A percentile compares a stretch with the other conserved stretches of the same genome.
Evolutionary conservation across 108 stramenopile genomes (phyloP).

Genomic region (Mayamaea pseudoterrestris): DNA sequence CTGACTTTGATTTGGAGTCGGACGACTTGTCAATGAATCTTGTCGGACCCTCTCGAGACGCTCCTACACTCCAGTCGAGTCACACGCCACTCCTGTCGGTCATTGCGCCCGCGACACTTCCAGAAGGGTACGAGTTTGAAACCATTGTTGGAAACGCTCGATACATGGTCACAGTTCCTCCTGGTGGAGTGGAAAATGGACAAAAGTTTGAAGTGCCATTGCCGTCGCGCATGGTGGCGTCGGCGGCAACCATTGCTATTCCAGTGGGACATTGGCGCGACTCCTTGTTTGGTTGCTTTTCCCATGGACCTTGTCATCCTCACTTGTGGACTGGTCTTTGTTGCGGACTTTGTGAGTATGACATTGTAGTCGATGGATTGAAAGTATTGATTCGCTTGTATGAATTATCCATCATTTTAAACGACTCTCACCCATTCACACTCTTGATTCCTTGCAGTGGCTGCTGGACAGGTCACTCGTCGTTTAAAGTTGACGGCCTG

Average conservation of each 20-base stretch:
- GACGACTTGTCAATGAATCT: too few relatives aligned
- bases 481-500: slow-evolving; percentile 4
- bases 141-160: slow-evolving; percentile 19
- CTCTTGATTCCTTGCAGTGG: too few relatives aligned
- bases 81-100: slow-evolving; percentile 16
- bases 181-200: slow-evolving; percentile 36
- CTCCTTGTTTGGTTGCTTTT: background rate
- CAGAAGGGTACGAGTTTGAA: slow-evolving; percentile 47
- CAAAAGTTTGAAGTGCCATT: slow-evolving; percentile 31
- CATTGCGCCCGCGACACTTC: slow-evolving; percentile 40
- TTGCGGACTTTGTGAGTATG: slow-evolving; percentile 5
- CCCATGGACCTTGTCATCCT: slow-evolving; percentile 7
- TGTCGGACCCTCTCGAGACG: too few relatives aligned
- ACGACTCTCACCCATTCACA: too few relatives aligned
- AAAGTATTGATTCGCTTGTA: too few relatives aligned
- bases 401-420: too few relatives aligned
- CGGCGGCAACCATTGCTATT: background rate
- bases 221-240: background rate
- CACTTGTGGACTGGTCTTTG: slow-evolving; percentile 3
- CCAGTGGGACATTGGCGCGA: slow-evolving; percentile 11
- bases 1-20: too few relatives aligned
- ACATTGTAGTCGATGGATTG: too few relatives aligned
- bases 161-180: slow-evolving; percentile 30
- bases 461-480: slow-evolving; percentile 8
- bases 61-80: too few relatives aligned